Evolutionary conservation across 495 filamentous ascomycete genomes (phyloP).

Genomic region (Aspergillus diversus): DNA sequence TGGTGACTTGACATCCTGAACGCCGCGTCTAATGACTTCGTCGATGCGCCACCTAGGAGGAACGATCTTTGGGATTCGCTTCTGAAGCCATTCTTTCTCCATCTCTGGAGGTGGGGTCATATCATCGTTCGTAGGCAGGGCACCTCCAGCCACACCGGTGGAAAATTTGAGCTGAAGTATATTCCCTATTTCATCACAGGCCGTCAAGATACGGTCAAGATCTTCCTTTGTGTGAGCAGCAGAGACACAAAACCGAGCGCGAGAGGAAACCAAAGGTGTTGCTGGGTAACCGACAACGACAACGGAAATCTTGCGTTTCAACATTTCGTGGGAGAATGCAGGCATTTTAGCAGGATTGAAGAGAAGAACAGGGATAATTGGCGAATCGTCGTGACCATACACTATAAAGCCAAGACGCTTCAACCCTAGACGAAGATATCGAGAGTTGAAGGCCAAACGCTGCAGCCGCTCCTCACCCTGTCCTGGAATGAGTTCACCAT

Average conservation of each 20-base stretch:
- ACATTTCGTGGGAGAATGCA: constrained; percentile 97
- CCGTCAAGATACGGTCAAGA: constrained; percentile 84
- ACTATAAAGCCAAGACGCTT: constrained; percentile 97
- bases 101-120: constrained; percentile 70
- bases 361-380: constrained; percentile 90
- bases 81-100: constrained; percentile 61
- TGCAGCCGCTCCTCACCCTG: constrained; percentile 96
- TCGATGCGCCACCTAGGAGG: constrained; percentile 82
- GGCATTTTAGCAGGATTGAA: constrained; percentile 98
- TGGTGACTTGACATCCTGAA: constrained; percentile 74
- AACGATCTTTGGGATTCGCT: constrained; percentile 50
- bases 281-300: constrained; percentile 98
- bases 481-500: constrained; percentile 81
- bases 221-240: constrained; percentile 98
- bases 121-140: constrained; percentile 70
- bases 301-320: constrained; percentile 95
- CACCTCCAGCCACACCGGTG: constrained; percentile 88
- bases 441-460: constrained; percentile 96
- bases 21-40: constrained; percentile 78
- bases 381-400: constrained; percentile 95
- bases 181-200: constrained; percentile 92
- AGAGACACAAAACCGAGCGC: constrained; percentile 93
- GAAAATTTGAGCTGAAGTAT: constrained; percentile 95
- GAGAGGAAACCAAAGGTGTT: constrained; percentile 92
- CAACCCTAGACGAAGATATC: constrained; percentile 93